Evolutionary conservation across 768 basidiomycete genomes (phyloP), one percentile per base, ranked within the genome.

Genomic region (Paxillus rubicundulus): DNA sequence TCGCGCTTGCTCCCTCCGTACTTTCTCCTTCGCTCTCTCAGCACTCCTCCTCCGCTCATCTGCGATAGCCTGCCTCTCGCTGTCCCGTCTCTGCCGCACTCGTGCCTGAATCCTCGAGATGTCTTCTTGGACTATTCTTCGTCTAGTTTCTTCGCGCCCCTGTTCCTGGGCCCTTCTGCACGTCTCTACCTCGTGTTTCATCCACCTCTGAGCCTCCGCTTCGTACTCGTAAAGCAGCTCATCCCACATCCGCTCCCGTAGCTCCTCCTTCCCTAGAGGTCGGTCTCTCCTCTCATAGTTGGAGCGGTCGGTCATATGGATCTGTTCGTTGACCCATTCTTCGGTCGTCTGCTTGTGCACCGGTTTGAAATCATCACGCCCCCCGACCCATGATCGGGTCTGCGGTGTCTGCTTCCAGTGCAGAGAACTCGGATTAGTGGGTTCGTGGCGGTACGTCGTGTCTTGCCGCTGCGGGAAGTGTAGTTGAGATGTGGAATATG

Each of bases 291-390:
- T 54, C 49, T 54, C 58, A 34, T 61, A 55, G 59, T 65, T 62
- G 56, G 68, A 58, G 50, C 64, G 60, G 36, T 70, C 68, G 9
- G 61, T 55, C 37, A 72, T 60, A 53, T 78, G 70, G 44, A 75
- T 63, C 66, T 82, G 84, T 58, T 82, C 76, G 43, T 76, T 67
- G 45, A 87, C 80, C 87, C 88, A 88, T 49, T 79, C 76, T 48
- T 85, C 81, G 30, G 82, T 82, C 59, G 76, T 80, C 61, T 73
- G 73, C 56, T 72, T 75, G 54, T 74, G 71, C 51, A 72, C 72
- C 50, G 73, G 70, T 41, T 71, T 71, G 51, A 71, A 64, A 39
- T 71, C 68, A 56, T 81, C 79, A 65, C 85, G 81, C 53, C 84
- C 78, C 45, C 75, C 72, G 7, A 79, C 79, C 73, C 76, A 72